Evolutionary conservation across 371 early-diverging fungal species (phyloP).

Genomic region (Mortierella sp.): DNA sequence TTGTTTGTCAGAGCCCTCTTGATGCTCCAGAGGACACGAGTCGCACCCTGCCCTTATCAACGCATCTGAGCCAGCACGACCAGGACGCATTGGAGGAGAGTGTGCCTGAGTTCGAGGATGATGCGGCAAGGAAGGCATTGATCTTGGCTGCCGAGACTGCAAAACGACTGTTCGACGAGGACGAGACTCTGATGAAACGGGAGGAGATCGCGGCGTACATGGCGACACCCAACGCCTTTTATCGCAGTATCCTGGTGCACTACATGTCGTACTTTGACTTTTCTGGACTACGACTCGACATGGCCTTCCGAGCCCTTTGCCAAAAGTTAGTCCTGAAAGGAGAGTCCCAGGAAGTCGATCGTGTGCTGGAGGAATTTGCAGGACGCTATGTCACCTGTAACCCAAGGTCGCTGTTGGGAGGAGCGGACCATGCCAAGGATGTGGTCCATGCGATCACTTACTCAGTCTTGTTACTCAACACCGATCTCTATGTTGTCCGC

Average conservation of each 20-base stretch:
- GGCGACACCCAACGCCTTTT: conserved; percentile 57
- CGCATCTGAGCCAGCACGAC: background rate
- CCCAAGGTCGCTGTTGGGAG: conserved; percentile 68
- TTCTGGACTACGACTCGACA: conserved; percentile 76
- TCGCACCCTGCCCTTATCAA: background rate
- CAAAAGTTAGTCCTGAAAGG: conserved; percentile 86
- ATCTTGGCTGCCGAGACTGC: conserved; percentile 17
- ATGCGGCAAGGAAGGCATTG: background rate
- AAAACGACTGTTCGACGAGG: conserved; percentile 34
- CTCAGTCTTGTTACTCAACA: conserved; percentile 90
- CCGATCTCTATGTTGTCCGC: conserved; percentile 91
- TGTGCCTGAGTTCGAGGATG: background rate
- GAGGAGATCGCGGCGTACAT: conserved; percentile 42
- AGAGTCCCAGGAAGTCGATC: conserved; percentile 93
- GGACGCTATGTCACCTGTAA: conserved; percentile 88
- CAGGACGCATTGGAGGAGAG: background rate
- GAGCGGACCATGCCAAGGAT: conserved; percentile 60
- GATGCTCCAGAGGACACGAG: background rate
- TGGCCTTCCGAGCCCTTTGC: conserved; percentile 85
- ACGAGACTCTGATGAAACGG: conserved; percentile 31
- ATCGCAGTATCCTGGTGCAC: conserved; percentile 67
- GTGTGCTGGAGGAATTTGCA: conserved; percentile 87
- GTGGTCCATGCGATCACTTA: conserved; percentile 90
- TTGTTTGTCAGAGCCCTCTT: conserved; percentile 4
- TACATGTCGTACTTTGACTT: conserved; percentile 89